Conservation (phyloP, 305 asterid species). For the Solanum hybrid region DNA sequence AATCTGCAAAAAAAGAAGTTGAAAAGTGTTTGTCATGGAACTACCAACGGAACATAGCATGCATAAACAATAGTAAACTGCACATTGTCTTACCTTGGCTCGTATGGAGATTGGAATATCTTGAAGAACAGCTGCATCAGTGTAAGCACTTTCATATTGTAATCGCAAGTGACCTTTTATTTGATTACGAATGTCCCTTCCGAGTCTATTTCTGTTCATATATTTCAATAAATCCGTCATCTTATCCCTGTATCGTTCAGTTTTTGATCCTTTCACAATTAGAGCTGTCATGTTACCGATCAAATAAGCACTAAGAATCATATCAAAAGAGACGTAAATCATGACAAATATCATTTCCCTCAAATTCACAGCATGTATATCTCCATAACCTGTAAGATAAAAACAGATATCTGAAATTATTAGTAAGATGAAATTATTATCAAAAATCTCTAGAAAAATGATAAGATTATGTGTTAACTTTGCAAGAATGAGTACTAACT, state of each 20-base stretch:
- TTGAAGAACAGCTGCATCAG: conserved; percentile 65
- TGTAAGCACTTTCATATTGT: conserved; percentile 80
- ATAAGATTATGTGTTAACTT: not conserved
- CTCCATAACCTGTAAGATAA: conserved; percentile 70
- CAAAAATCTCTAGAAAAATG: not conserved
- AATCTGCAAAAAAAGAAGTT: conserved; percentile 34
- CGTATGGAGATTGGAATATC: conserved; percentile 84
- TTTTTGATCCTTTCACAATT: conserved; percentile 88
- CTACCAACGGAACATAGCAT: not conserved
- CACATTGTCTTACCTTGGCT: conserved; percentile 43
- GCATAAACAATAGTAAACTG: not conserved
- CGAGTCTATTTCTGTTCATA: conserved; percentile 73
- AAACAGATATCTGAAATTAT: not conserved
- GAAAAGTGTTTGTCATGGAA: not conserved
- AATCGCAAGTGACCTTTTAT: conserved; percentile 79
- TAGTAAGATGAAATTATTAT: not conserved
- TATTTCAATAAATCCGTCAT: conserved; percentile 72
- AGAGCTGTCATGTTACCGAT: conserved; percentile 97
- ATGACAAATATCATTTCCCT: conserved; percentile 91
- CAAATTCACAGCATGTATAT: conserved; percentile 79
- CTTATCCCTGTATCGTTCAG: conserved; percentile 78
- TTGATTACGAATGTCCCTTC: conserved; percentile 57
- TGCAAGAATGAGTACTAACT: not conserved
- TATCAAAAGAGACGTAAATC: conserved; percentile 82
- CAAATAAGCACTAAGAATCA: conserved; percentile 89